A percentile compares a stretch with the other conserved stretches of the same genome.
Conservation (phyloP, 805 yeast species). For the Nakazawaea molendinolei region DNA sequence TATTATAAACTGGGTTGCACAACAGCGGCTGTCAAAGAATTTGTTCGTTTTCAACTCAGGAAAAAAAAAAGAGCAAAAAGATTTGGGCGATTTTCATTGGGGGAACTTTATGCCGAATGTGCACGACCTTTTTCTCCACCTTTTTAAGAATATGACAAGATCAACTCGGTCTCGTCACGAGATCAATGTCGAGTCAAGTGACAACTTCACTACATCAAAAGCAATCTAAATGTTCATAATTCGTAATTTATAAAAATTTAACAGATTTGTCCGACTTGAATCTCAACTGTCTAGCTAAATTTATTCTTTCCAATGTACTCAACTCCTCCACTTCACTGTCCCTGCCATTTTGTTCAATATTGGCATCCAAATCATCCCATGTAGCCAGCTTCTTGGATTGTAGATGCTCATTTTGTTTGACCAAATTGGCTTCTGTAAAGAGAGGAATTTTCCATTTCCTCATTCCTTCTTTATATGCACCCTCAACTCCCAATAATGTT, state of each 20-base stretch:
- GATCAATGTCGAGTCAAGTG: no score
- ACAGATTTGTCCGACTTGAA: constrained; percentile 9
- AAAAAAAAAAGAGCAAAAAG: no score
- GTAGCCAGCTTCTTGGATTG: constrained; percentile 5
- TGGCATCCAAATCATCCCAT: constrained; percentile 4
- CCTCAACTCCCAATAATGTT: constrained; percentile 21
- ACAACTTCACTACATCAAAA: no score
- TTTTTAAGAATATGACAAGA: no score
- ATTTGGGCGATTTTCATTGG: no score
- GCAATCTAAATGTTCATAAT: no score
- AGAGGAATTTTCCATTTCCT: constrained; percentile 31
- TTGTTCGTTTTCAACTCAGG: no score
- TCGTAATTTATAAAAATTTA: constrained; percentile 7
- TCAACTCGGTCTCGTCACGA: no score
- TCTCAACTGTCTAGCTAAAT: constrained; percentile 10
- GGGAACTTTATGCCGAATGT: no score
- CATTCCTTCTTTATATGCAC: constrained; percentile 2
- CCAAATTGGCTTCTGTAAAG: constrained; percentile 25
- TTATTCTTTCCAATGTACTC: constrained; percentile 1
- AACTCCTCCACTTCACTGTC: constrained; percentile 11
- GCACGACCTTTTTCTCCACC: no score
- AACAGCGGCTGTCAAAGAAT: no score
- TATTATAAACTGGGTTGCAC: background rate
- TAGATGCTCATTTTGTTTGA: constrained; percentile 18
- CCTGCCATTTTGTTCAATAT: no score